A percentile compares a stretch with the other conserved stretches of the same genome.
phyloP scores from a whole-genome alignment of 2,329 filamentous ascomycete species.

The Penicillium sp. region DNA sequence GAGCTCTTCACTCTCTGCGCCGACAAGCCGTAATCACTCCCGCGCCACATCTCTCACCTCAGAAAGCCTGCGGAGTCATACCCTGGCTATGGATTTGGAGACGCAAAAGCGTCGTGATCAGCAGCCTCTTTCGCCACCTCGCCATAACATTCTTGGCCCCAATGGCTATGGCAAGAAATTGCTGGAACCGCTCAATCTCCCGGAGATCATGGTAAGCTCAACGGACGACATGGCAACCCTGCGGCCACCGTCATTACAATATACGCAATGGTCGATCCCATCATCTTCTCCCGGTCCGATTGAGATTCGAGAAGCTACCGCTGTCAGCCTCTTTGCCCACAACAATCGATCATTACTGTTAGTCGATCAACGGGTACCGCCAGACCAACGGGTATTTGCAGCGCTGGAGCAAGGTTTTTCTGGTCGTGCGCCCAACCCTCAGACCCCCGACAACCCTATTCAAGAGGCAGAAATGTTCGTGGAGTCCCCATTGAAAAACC shows the following conservation, averaged over 20 bases:
- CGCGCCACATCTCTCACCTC: conserved; percentile 51
- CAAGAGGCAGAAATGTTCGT: conserved; percentile 36
- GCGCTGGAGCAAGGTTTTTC: conserved; percentile 28
- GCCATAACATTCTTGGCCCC: conserved; percentile 25
- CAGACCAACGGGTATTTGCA: conserved; percentile 37
- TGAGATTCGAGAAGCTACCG: conserved; percentile 65
- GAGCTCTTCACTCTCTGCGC: conserved; percentile 52
- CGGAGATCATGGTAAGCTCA: conserved; percentile 42
- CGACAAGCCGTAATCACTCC: conserved; percentile 50
- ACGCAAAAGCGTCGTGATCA: conserved; percentile 26
- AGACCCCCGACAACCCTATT: conserved; percentile 32
- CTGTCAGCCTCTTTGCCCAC: conserved; percentile 64
- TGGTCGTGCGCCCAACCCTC: conserved; percentile 23
- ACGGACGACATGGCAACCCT: conserved; percentile 44
- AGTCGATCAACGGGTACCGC: conserved; percentile 56
- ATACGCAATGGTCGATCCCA: conserved; percentile 52
- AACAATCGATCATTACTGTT: conserved; percentile 66
- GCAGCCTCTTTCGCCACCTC: conserved; percentile 28
- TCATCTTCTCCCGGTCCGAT: conserved; percentile 55
- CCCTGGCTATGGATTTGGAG: conserved; percentile 34
- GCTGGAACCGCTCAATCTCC: conserved; percentile 39
- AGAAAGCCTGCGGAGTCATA: conserved; percentile 44
- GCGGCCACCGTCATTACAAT: conserved; percentile 54
- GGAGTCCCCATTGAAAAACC: conserved; percentile 63
- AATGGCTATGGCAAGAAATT: conserved; percentile 22